Conservation (phyloP, 192 early-diverging fungal genomes). For the Phlyctochytrium planicorne region DNA sequence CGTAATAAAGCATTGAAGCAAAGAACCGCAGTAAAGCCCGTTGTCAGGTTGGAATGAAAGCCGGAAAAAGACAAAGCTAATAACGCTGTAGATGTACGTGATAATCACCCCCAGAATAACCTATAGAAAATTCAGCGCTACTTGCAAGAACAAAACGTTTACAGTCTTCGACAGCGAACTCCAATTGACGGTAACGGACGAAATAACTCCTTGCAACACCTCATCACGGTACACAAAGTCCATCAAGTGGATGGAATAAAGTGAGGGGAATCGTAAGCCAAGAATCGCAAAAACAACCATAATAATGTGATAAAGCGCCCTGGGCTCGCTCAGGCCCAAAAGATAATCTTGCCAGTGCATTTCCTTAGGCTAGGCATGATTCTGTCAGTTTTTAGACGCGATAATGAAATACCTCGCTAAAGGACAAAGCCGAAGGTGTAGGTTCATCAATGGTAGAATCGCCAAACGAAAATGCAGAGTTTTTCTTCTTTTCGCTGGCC, state of each 20-base stretch:
- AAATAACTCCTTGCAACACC: slow-evolving; percentile 38
- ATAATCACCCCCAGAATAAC: slow-evolving; percentile 38
- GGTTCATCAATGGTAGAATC: neutral
- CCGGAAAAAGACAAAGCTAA: slow-evolving; percentile 36
- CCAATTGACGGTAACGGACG: slow-evolving; percentile 37
- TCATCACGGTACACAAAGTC: slow-evolving; percentile 41
- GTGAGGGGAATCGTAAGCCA: slow-evolving; percentile 23
- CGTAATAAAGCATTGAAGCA: slow-evolving; percentile 34
- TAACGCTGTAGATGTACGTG: slow-evolving; percentile 34
- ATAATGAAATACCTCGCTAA: slow-evolving; percentile 1
- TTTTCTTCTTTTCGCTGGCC: slow-evolving; percentile 1
- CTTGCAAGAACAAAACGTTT: neutral
- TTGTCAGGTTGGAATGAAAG: slow-evolving; percentile 20
- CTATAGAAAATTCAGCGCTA: slow-evolving; percentile 8
- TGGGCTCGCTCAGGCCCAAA: slow-evolving; percentile 22
- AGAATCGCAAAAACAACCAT: slow-evolving; percentile 35
- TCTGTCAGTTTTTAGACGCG: neutral
- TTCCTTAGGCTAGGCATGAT: neutral
- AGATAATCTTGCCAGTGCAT: neutral
- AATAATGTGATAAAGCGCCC: slow-evolving; percentile 32
- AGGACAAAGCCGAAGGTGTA: neutral
- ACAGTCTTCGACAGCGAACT: slow-evolving; percentile 37
- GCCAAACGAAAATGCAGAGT: neutral
- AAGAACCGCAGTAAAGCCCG: slow-evolving; percentile 31
- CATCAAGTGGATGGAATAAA: slow-evolving; percentile 35